Evolutionary conservation across 1,284 basidiomycete species (phyloP), one percentile per base, ranked within the genome.

Genomic region (Rugosomyces carneus): DNA sequence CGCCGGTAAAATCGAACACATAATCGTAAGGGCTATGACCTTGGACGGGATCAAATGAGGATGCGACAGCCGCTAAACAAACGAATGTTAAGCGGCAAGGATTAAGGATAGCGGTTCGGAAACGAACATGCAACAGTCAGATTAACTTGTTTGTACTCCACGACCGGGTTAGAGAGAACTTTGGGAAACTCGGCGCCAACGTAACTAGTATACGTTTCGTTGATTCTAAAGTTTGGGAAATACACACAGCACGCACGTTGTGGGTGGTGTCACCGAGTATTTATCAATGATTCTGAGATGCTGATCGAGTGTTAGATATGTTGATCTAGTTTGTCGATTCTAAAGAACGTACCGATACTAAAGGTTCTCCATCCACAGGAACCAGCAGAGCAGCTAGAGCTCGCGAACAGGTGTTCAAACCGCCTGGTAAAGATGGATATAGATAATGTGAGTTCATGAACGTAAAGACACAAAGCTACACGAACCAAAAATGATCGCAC

Each of bases 121-220:
- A 45, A 67, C 82, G 50, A 54, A 89, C 87, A 59, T 29, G 80
- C 66, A 44, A 87, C 75, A 18, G 81, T 84, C 40, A 94, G 68
- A 61, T 94, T 94, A 27, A 78, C 79, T 62, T 94, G 91, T 42
- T 77, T 78, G 61, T 94, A 93, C 60, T 89, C 82, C n/a, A 90
- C 79, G 47, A 75, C 66, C 4, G 79, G 71, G 45, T 80, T 84
- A 54, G 70, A 65, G 6, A 93, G 71, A 19, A 89, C 68, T 40
- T 80, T 70, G 34, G 80, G 77, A 59, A 93, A 93, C 49, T 83
- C 78, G 21, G 78, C 69, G 26, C 91, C 90, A 52, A 93, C 73
- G 65, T 93, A 93, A 27, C 89, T 91, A 56, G 32, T 40, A 46
- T 38, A 35, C 36, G 48, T 13, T 27, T 13, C 18, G 24, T 45